A percentile compares a stretch with the other conserved stretches of the same genome.
phyloP scores from a whole-genome alignment of 805 yeast genomes.

The Saccharomycopsis sp. region DNA sequence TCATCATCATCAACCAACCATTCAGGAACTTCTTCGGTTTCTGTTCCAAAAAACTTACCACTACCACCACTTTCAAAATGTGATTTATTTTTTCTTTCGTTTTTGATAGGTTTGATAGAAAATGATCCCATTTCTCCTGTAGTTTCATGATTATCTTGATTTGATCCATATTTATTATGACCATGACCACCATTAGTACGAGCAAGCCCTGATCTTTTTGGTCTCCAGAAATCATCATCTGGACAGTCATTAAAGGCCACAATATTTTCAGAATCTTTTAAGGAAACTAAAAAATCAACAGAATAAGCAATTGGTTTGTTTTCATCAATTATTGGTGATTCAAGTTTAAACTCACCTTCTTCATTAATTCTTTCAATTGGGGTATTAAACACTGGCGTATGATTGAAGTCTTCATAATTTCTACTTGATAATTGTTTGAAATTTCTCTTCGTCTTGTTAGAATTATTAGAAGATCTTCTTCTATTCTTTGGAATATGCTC shows the following conservation, averaged over 20 bases:
- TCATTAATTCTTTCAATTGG: conserved; percentile 1
- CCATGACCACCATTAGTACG: not conserved
- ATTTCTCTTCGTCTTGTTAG: not conserved
- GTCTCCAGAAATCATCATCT: conserved; percentile 13
- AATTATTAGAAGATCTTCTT: not conserved
- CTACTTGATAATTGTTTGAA: not conserved
- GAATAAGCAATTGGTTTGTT: conserved; percentile 5
- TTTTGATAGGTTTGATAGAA: conserved; percentile 5
- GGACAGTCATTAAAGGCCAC: conserved; percentile 6
- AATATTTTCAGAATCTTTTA: conserved; percentile 7
- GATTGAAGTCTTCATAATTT: not conserved
- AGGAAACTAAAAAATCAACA: conserved; percentile 8
- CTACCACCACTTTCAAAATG: conserved; percentile 14
- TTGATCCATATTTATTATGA: conserved; percentile 3
- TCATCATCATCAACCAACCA: conserved; percentile 22
- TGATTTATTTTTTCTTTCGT: conserved; percentile 7
- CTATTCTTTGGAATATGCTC: not conserved
- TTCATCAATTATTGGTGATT: not conserved
- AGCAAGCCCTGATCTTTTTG: too few relatives aligned
- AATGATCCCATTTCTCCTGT: conserved; percentile 19
- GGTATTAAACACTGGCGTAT: not conserved
- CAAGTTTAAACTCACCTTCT: conserved; percentile 9
- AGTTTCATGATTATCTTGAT: conserved; percentile 1
- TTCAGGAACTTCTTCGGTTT: conserved; percentile 26
- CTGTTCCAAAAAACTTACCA: conserved; percentile 10